These are phyloP conservation scores for Leccinum ochraceum DNA, from an alignment of 768 basidiomycete species.

Conservation along the genomic window DNA sequence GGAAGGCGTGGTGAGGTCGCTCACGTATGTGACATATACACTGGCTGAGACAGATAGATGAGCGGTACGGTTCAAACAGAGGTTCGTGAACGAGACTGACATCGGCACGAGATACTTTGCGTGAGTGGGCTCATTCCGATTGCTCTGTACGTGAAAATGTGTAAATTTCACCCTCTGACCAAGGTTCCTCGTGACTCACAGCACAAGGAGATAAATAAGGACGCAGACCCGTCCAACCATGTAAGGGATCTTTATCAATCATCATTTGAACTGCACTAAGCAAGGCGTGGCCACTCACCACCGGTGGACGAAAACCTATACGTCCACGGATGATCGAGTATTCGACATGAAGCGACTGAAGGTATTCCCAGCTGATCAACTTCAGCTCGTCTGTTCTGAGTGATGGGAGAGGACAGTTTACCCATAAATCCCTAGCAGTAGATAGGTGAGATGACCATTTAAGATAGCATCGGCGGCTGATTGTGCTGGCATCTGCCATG, in stretches of 20 bases:
- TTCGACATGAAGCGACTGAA: slow-evolving; percentile 20
- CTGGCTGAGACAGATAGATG: slow-evolving; percentile 9
- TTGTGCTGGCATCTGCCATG: not conserved
- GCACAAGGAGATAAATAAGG: slow-evolving; percentile 9
- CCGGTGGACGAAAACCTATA: slow-evolving; percentile 15
- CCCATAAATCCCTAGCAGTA: slow-evolving; percentile 25
- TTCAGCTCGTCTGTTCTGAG: not conserved
- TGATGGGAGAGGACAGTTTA: not conserved
- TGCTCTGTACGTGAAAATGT: slow-evolving; percentile 4
- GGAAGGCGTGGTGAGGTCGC: not conserved
- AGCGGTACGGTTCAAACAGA: not conserved
- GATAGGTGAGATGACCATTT: slow-evolving; percentile 1
- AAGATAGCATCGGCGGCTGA: not conserved
- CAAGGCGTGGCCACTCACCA: slow-evolving; percentile 18
- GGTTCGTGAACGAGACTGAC: slow-evolving; percentile 16
- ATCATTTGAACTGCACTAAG: not conserved
- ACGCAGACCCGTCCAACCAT: slow-evolving; percentile 16
- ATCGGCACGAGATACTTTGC: not conserved
- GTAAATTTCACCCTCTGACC: not conserved
- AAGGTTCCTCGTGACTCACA: slow-evolving; percentile 10
- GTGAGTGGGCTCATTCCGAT: not conserved
- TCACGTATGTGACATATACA: slow-evolving; percentile 4
- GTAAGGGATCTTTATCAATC: slow-evolving; percentile 21
- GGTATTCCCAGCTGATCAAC: slow-evolving; percentile 24
- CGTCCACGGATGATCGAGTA: slow-evolving; percentile 13